Evolutionary conservation across 805 yeast species (phyloP).

Genomic region (Metschnikowia corniflorae): DNA sequence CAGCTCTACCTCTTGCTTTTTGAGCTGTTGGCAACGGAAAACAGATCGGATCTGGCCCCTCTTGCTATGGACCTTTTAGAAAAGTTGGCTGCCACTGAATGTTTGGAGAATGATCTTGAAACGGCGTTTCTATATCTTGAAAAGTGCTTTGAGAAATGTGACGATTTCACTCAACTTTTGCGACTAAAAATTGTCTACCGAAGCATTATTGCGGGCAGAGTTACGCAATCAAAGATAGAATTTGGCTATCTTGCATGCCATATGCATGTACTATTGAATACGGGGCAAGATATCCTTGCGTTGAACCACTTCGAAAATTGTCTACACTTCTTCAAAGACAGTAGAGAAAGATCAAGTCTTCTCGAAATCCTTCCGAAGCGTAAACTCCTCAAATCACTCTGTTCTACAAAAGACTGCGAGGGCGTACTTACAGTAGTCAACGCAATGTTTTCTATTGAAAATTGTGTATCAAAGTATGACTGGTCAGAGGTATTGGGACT

Average conservation of each 20-base stretch:
- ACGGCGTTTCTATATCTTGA: conserved; percentile 10
- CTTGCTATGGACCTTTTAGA: conserved; percentile 11
- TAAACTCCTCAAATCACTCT: conserved; percentile 17
- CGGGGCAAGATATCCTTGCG: conserved; percentile 25
- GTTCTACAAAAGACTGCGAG: conserved; percentile 22
- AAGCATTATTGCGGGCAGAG: conserved; percentile 10
- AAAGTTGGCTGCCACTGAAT: conserved; percentile 4
- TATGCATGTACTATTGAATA: conserved; percentile 22
- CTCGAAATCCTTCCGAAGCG: conserved; percentile 15
- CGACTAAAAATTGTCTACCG: conserved; percentile 24
- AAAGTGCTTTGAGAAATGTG: conserved; percentile 12
- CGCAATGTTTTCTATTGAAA: neutral
- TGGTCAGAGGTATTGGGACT: conserved; percentile 26
- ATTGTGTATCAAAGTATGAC: too few relatives aligned
- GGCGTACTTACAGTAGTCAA: conserved; percentile 12
- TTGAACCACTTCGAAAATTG: conserved; percentile 12
- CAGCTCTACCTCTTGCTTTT: conserved; percentile 11
- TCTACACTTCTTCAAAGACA: neutral
- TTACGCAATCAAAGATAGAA: conserved; percentile 10
- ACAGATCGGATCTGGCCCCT: neutral
- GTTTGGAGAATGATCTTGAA: conserved; percentile 4
- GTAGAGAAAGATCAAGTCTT: neutral
- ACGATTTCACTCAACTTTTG: conserved; percentile 21
- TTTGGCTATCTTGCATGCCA: conserved; percentile 22
- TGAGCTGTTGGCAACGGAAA: conserved; percentile 12